Base-by-base conservation (phyloP, 345 rosid species). In the Noccaea caerulescens region DNA sequence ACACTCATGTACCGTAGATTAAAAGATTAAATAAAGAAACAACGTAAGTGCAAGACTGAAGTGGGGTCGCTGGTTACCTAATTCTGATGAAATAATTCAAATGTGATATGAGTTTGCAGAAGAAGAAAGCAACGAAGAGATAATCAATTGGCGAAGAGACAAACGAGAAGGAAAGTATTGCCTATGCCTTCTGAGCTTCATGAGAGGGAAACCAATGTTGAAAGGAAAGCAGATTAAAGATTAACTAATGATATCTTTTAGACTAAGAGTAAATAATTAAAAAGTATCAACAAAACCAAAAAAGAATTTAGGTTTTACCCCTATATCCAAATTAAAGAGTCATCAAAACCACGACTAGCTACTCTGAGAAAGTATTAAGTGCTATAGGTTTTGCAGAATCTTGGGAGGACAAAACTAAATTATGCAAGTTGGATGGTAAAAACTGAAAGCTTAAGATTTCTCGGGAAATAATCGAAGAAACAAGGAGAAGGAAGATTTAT, bases 181-280 rank as follows among this genome's bases (percentile, higher is more conserved):
- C 72, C 45, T 66, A 66, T 42, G 66, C 63, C 42, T 67, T 63
- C 37, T 67, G 50, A 43, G 52, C 33, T 61, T 73, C 77, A 73
- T 56, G 63, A 45, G 58, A 62, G 45, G 54, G 41, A 47, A 41
- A 55, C 57, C 49, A 38, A 63, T 57, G 18, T 73, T 65, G 18
- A 38, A 47, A 64, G 36, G 3, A 37, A 27, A 30, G 18, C 23
- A 20, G 23, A 1, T 20, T 20, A 20, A 46, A 47, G 37, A 65
- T 64, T 25, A 36, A 25, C 6, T 34, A 54, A 44, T 14, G 9
- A 71, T 32, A 36, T 30, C 30, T 20, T 20, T 20, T 20, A 20
- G 1, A 20, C 23, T 20, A 16, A 51, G 14, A n/a, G n/a, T n/a
- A n/a, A n/a, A n/a, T n/a, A n/a, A n/a, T n/a, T n/a, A n/a, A 25